Base-by-base conservation (phyloP, 2,329 filamentous ascomycete genomes). In the Biscogniauxia mediterranea region DNA sequence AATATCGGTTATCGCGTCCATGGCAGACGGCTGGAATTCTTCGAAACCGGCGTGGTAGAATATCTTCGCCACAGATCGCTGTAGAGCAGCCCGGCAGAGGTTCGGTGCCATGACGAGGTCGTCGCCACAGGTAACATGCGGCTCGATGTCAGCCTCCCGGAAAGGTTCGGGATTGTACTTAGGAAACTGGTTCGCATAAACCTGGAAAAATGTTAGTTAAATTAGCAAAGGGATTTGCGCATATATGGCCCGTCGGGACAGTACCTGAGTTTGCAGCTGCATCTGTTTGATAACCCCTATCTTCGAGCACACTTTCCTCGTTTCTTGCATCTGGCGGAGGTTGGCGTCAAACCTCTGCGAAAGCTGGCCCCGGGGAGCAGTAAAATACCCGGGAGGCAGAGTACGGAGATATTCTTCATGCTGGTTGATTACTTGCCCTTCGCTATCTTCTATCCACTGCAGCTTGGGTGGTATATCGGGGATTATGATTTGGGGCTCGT, bases 231-330 rank as follows among this genome's bases (percentile, higher is more conserved):
- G 42, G 28, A 28, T n/a, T 52, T 32, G 23, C 2, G 23, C 32
- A 61, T 8, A 2, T 13, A 32, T 32, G 7, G 28, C 28, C 28
- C 28, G 61, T 28, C 6, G 42, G 55, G 5, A 7, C 49, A 80
- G 73, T 85, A 92, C 91, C 85, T 97, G 95, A 56, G 93, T 92
- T 75, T 99, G 95, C 58, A 98, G 87, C 78, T 99, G 95, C 95
- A 99, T 99, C 79, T 99, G 95, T 80, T 98, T 99, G 74, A 99
- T 95, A 64, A 99, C 92, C 55, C 92, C 89, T 74, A 99, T 97
- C 78, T 98, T 99, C 11, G 93, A 93, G 70, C 93, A 96, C 28
- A 99, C 85, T 74, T 97, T 98, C 68, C 95, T 85, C 0, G 95
- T 99, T 71, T 98, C 94, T 75, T 99, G 95, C 83, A 99, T 93